Evolutionary conservation across 176 grass and related monocot species (phyloP), one percentile per base, ranked within the genome.

Genomic region (Phoenix dactylifera): DNA sequence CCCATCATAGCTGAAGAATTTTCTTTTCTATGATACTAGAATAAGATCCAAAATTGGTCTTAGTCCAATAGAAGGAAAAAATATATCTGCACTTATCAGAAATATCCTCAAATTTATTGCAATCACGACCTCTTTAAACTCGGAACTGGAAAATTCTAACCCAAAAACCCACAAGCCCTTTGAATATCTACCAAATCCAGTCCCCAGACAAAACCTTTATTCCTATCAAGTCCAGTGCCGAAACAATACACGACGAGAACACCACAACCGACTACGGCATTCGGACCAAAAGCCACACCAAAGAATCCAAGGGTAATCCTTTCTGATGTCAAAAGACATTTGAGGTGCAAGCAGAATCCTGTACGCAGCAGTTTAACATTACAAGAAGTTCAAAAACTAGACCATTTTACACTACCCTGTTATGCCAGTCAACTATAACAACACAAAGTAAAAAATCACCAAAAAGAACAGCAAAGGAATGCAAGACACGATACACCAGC

Each of bases 251-350:
- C 23, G 23, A 54, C 29, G 39, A 4, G 62, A 77, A 59, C 61
- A 59, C 58, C 68, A 74, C 69, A 83, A 86, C 32, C 39, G 54
- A 54, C 48, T 25, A 61, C 14, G 23, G 58, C 62, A 72, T 51
- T 55, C 55, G 51, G 63, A 63, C 70, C 70, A 63, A 73, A 73
- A 73, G 51, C 30, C 63, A 7, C 66, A 68, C 50, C 66, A 58
- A 52, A 65, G 68, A 66, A 75, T 69, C 32, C 61, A 54, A 53
- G 17, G 35, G 65, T 52, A 59, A 32, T 79, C 55, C 55, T 73
- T 82, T 60, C 51, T 82, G 54, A 54, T 73, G 63, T 79, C 63
- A 82, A 82, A 76, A 74, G 55, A 64, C 60, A 88, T 88, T 65
- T 78, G 74, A 81, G 50, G 59, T 52, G 54, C 24, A 79, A 73